A percentile compares a stretch with the other conserved stretches of the same genome.
Evolutionary conservation across 2,329 filamentous ascomycete species (phyloP).

Genomic region (Neurospora sp.): DNA sequence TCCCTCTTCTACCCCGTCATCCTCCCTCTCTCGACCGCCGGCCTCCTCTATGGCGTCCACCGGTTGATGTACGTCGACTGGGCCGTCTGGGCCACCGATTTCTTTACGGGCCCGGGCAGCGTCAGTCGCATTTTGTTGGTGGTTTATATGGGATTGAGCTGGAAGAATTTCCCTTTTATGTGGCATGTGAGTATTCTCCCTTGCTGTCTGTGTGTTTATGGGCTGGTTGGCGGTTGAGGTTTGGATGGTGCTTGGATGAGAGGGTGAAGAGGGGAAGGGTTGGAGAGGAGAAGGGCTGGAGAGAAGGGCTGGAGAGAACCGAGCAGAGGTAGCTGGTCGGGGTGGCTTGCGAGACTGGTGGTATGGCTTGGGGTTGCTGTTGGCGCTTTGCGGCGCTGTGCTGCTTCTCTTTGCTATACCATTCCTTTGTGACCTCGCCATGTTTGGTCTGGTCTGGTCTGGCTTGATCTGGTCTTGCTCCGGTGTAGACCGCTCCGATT

Average conservation of each 20-base stretch:
- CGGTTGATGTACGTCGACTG: conserved; percentile 34
- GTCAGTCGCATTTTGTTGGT: conserved; percentile 43
- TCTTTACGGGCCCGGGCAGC: conserved; percentile 44
- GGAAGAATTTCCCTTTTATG: conserved; percentile 63
- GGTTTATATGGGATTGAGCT: conserved; percentile 50
- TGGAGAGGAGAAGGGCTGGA: no score
- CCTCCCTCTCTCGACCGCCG: conserved; percentile 31
- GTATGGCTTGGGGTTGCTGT: background rate
- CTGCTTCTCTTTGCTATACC: background rate
- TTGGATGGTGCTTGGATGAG: no score
- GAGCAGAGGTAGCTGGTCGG: background rate
- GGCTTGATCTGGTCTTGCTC: no score
- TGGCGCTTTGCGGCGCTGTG: no score
- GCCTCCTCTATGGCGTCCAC: conserved; percentile 33
- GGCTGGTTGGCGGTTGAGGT: no score
- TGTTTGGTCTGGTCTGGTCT: background rate
- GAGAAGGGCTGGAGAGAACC: background rate
- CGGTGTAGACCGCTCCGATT: no score
- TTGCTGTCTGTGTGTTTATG: no score
- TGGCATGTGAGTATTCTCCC: conserved; percentile 55
- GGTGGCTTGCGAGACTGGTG: background rate
- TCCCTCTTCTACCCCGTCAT: conserved; percentile 30
- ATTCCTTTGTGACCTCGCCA: background rate
- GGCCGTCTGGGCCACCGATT: conserved; percentile 27
- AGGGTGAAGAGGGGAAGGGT: no score